Base-by-base conservation (phyloP, 2,329 filamentous ascomycete genomes). In the Ceratocystis cubensis region DNA sequence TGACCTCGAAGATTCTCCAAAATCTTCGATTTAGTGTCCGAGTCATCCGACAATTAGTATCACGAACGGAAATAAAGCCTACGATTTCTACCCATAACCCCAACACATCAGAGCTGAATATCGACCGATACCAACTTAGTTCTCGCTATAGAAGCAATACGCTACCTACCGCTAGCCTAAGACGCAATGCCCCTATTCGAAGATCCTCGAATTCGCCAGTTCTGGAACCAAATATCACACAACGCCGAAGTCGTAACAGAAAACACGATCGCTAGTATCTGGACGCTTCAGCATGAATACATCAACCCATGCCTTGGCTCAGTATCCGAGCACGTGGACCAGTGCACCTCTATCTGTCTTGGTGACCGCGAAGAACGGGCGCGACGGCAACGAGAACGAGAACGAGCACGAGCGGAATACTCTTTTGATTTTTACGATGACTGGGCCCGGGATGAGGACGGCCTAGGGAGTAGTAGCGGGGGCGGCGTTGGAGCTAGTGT, bases 371-470 rank as follows among this genome's bases (percentile, higher is more conserved):
- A 92, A 71, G 89, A 93, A 73, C 85, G 88, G 67, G 78, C 85
- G 62, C 85, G 89, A 37, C 84, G 89, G 66, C 77, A 79, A 59
- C 80, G 87, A 69, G 85, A 91, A 71, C 83, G 88, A 57, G 81
- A 82, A 22, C 78, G 82, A 7, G 77, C 79, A 28, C 76, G 85
- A 64, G 88, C 91, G 33, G 92, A 96, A 76, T 84, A 88, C 72
- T 92, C 84, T 72, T 97, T 97, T 74, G 93, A 96, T 75, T 97
- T 97, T 75, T 97, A 97, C 78, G 93, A 96, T 75, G 93, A 96
- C 75, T 97, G 93, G 93, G 91, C 96, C 69, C 80, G 82, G 66
- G 82, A 84, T 62, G 78, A 81, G 65, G 75, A 77, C 28, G 56
- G 41, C 64, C 72, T 73, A 37, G 81, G 82, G 66, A 72, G 73